Evolutionary conservation across 2,329 filamentous ascomycete species (phyloP), one percentile per base, ranked within the genome.

Genomic region (Fusarium sp.): DNA sequence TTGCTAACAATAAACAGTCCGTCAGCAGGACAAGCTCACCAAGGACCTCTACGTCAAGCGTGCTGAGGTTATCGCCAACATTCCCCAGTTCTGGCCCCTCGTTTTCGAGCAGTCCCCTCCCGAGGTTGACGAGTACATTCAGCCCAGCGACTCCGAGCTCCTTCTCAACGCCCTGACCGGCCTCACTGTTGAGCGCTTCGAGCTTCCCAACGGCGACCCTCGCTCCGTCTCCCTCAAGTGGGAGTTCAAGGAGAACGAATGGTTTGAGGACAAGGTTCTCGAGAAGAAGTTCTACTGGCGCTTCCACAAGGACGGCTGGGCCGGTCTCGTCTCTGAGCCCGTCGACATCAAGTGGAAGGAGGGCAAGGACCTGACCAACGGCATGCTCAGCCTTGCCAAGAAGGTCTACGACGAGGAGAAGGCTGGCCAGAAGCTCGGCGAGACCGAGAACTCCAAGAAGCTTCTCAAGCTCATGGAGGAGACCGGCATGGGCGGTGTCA

Each of bases 201-300:
- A 97, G 83, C 86, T 97, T 51, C 87, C 89, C 69, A 77, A 82
- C 66, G 93, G 92, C 76, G 92, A 96, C 77, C 95, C 95, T 24
- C 90, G 94, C 79, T 94, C 90, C 82, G 80, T 98, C 74, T 84
- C 86, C 65, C 88, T 97, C 84, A 90, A 84, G 68, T 94, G 96
- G 77, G 90, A 92, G 75, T 97, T 97, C 81, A 82, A 82, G 64
- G 87, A 90, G 69, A 98, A 98, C 82, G 90, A 94, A 52, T 90
- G 91, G 83, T 97, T 98, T 76, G 87, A 90, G 78, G 87, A 97
- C 82, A 85, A 83, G 58, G 87, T 90, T 57, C 82, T 98, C 51
- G 92, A 95, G 83, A 98, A 98, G 90, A 93, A 92, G 78, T 97
- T 98, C 82, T 95, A 91, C 88, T 94, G 91, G 86, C 90, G 94